A percentile compares a stretch with the other conserved stretches of the same genome.
Conservation (phyloP, 176 grass and related monocot genomes). For the Triticum urartu region DNA sequence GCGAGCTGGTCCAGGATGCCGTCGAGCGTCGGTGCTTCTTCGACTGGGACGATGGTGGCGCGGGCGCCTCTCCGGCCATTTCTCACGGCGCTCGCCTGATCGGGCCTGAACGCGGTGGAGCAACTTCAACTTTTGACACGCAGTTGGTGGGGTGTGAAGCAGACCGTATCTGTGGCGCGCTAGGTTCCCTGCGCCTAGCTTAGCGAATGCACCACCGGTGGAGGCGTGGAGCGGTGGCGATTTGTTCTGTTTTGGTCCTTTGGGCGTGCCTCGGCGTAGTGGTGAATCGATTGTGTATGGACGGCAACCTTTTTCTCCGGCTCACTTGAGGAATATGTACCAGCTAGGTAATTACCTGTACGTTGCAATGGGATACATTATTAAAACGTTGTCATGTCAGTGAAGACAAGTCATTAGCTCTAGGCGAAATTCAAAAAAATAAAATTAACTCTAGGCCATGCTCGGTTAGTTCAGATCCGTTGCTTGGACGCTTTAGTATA, state of each 20-base stretch:
- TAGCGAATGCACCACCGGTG: background rate
- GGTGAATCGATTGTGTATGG: too few species aligned
- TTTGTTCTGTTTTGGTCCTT: background rate
- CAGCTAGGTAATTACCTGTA: too few species aligned
- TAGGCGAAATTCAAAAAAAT: too few species aligned
- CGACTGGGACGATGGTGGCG: constrained; percentile 1
- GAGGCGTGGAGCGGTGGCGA: background rate
- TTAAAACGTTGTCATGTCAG: too few species aligned
- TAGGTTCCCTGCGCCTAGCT: constrained; percentile 12
- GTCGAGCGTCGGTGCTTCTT: constrained; percentile 54
- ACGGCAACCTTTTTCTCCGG: too few species aligned
- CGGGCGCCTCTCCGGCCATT: background rate
- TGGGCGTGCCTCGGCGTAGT: background rate
- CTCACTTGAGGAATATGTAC: too few species aligned
- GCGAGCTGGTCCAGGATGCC: constrained; percentile 50
- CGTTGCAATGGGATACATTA: too few species aligned
- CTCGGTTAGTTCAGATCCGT: too few species aligned
- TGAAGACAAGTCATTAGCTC: too few species aligned
- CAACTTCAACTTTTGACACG: background rate
- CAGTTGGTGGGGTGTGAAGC: background rate
- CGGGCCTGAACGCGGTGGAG: background rate
- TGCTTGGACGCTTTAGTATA: too few species aligned
- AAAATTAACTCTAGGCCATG: too few species aligned
- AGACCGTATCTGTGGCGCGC: background rate
- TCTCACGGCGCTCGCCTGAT: background rate